Base-by-base conservation (phyloP, 1,284 basidiomycete genomes). In the Cryptococcus floricola region DNA sequence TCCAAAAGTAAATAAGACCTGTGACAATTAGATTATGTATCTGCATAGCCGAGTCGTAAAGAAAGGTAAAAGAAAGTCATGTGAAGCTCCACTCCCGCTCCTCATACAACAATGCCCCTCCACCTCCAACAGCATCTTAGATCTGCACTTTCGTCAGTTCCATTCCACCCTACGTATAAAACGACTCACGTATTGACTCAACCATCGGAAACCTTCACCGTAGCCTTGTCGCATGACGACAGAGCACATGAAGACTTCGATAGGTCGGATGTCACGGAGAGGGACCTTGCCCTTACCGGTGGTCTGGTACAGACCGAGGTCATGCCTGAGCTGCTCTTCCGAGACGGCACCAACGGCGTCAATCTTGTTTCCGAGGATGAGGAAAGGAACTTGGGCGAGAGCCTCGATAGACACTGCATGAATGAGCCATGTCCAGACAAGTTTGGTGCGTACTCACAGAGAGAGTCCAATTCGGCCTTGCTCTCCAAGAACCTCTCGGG, bases 181-280 rank as follows among this genome's bases (percentile, higher is more conserved):
- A 34, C 13, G 8, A 76, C 84, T 69, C 74, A 89, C 85, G 81
- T 98, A 98, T 91, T 97, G 94, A 64, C 91, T 95, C 66, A 98
- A 75, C 95, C 95, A 98, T 67, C 94, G 86, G 90, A 98, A 98
- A 63, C 89, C 95, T 80, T 98, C 96, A 61, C 94, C 95, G 78
- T 98, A 98, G 58, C 95, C 95, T 78, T 98, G 94, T 76, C 95
- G 85, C 84, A 96, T 93, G 57, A 99, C 95, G 58, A 99, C 95
- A 16, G 96, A 98, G 82, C 94, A 98, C 96, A 99, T 99, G 86
- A 98, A 99, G 70, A 98, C 85, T 78, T 99, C 96, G 77, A 98
- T 97, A 37, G 96, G 95, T 63, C 96, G 87, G 69, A 98, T 98
- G 78, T 98, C 95, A 70, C 83, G 89, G 68, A 98, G 85, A 60